A percentile compares a stretch with the other conserved stretches of the same genome.
These are phyloP conservation scores for Lachnellula arida DNA, from an alignment of 2,329 filamentous ascomycete species.

Conservation along the genomic window DNA sequence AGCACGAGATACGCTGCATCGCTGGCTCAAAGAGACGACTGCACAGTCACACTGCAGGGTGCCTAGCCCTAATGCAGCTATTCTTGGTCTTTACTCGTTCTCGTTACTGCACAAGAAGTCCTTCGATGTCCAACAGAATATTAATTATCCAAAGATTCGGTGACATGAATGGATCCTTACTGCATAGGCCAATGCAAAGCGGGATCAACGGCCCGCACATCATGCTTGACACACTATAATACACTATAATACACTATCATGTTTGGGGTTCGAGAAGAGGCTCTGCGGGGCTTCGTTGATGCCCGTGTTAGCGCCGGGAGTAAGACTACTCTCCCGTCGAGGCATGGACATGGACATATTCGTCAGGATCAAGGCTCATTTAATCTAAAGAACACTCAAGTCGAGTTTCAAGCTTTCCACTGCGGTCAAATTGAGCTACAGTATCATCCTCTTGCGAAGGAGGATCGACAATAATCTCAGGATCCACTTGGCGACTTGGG, in stretches of 20 bases:
- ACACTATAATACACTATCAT: neutral
- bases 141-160: neutral
- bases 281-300: slow-evolving; percentile 9
- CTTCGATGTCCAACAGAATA: neutral
- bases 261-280: slow-evolving; percentile 6
- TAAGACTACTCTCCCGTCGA: neutral
- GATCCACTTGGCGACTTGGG: no score
- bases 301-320: neutral
- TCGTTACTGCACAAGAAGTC: slow-evolving; percentile 1
- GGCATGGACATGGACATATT: neutral
- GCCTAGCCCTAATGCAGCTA: slow-evolving; percentile 1
- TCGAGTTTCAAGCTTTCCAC: no score
- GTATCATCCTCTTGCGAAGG: no score
- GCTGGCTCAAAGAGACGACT: slow-evolving; percentile 1
- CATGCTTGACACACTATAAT: slow-evolving; percentile 6
- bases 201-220: slow-evolving; percentile 16
- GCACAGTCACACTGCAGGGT: slow-evolving; percentile 3
- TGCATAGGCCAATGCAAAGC: slow-evolving; percentile 14
- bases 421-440: no score
- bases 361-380: neutral
- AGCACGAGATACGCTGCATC: neutral
- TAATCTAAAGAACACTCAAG: no score
- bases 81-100: neutral
- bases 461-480: no score
- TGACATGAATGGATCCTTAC: slow-evolving; percentile 7